Base-by-base conservation (phyloP, 1,284 basidiomycete genomes). In the Coriolopsis trogii region DNA sequence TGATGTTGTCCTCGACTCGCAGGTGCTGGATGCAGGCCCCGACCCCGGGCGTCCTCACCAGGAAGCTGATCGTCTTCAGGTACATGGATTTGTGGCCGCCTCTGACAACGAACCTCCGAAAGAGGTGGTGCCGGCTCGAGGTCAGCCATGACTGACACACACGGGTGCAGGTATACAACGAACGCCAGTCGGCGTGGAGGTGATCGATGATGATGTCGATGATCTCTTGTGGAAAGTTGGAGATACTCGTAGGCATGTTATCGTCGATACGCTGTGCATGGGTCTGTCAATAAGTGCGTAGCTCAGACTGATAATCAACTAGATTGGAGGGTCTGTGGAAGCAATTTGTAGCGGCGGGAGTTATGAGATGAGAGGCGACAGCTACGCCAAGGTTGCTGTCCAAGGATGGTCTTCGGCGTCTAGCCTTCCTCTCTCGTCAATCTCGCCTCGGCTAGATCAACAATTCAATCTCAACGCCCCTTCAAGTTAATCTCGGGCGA, bases 81-180 rank as follows among this genome's bases (percentile, higher is more conserved):
- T 28, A 23, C 33, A 9, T 21, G 16, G 34, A 8, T 6, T 12
- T 38, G 37, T 10, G 37, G 24, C 13, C 25, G 9, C 18, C 12
- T 3, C 20, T 40, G 37, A 61, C 10, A 13, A 23, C 15, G 44
- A 63, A 37, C 20, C 26, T 34, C 12, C 48, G 49, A 36, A 61
- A 71, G 26, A 73, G 63, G 49, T 71, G 67, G 52, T 66, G 63
- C 6, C 69, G 67, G 16, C 65, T 60, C n/a, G 67, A 46, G 16
- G 65, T 62, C 25, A 70, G 61, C 71, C 71, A 73, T 3, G 62
- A 49, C 42, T 62, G 67, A 58, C 64, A 69, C 16, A 68, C 68
- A 5, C 72, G 63, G 45, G 64, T 64, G 56, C 70, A 72, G 0
- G 66, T 46, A 36, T 56, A 51, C 25, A 73, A 64, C 10, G 65